These are phyloP conservation scores for Penicillium flavigenum DNA, from an alignment of 495 filamentous ascomycete species.

Conservation along the genomic window DNA sequence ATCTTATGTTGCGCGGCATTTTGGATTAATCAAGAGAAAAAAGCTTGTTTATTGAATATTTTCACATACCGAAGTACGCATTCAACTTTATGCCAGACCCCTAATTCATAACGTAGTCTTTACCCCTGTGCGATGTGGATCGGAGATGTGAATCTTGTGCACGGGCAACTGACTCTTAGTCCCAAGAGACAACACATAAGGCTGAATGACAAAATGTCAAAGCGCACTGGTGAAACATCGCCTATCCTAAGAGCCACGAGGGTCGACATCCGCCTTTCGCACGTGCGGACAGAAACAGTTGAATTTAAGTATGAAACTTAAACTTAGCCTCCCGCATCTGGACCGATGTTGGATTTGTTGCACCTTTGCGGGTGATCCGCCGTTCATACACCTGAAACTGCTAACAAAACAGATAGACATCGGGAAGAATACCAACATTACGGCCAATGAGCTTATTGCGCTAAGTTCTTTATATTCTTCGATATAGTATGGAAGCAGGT, in stretches of 20 bases:
- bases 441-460: no score
- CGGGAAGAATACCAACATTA: background rate
- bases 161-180: background rate
- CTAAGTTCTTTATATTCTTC: no score
- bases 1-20: background rate
- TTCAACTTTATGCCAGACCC: background rate
- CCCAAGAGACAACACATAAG: background rate
- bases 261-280: background rate
- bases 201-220: background rate
- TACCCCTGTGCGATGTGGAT: background rate
- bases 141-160: background rate
- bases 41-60: background rate
- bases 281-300: background rate
- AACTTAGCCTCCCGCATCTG: background rate
- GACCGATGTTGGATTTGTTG: background rate
- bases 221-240: background rate
- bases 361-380: background rate
- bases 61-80: background rate
- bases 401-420: background rate
- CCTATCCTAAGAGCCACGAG: background rate
- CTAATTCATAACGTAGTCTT: background rate
- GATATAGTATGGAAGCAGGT: no score
- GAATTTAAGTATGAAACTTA: background rate
- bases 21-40: background rate
- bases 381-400: background rate